phyloP scores from a whole-genome alignment of 257 asterid genomes.

The Sherardia arvensis region DNA sequence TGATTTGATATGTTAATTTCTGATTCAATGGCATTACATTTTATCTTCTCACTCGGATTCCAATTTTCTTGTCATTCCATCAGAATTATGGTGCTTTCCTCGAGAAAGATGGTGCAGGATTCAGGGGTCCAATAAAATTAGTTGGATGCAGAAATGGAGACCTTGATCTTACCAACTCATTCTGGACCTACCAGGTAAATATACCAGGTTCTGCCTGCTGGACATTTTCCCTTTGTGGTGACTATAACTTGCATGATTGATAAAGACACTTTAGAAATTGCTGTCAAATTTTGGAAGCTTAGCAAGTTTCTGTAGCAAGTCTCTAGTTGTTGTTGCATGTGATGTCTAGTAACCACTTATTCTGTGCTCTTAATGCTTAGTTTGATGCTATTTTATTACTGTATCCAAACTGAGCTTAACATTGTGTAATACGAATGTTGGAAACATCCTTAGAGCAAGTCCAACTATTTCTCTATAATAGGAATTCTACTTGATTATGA shows the following conservation, averaged over 20 bases:
- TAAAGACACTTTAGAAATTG: background rate
- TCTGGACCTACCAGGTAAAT: slow-evolving; percentile 80
- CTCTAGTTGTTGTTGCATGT: background rate
- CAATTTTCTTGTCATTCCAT: slow-evolving; percentile 18
- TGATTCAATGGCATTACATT: background rate
- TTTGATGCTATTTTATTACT: background rate
- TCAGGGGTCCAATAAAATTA: slow-evolving; percentile 69
- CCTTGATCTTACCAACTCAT: slow-evolving; percentile 42
- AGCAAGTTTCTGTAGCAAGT: background rate
- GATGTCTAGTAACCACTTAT: background rate
- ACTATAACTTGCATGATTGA: background rate
- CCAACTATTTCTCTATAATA: too few relatives aligned
- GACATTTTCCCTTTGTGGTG: background rate
- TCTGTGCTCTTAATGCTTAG: background rate
- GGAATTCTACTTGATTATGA: too few relatives aligned
- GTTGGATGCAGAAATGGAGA: slow-evolving; percentile 63
- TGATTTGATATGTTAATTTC: background rate
- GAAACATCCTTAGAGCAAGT: slow-evolving; percentile 1
- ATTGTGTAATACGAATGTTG: background rate
- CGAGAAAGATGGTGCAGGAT: slow-evolving; percentile 95
- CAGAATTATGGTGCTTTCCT: slow-evolving; percentile 94
- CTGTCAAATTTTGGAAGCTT: background rate
- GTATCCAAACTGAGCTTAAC: background rate
- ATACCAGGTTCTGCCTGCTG: background rate
- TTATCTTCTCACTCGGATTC: background rate